Conservation (phyloP, 176 grass and related monocot genomes). For the Oryza meyeriana region DNA sequence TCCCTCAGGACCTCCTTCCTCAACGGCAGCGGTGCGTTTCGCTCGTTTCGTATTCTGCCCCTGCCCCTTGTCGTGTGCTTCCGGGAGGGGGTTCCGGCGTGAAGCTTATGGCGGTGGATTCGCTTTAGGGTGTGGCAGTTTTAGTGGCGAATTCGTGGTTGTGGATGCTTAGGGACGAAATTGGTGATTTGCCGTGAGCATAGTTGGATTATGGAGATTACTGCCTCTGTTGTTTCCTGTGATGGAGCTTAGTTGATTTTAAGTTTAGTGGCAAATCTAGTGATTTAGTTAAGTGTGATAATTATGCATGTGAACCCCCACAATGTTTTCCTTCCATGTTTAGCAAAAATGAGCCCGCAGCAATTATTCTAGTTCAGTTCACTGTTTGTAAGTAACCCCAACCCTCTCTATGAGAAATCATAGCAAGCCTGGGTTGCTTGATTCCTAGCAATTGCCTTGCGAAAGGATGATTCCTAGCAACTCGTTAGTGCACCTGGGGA, state of each 20-base stretch:
- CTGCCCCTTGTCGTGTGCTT: background rate
- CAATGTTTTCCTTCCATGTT: background rate
- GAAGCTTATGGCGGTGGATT: background rate
- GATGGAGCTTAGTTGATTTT: background rate
- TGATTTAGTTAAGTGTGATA: background rate
- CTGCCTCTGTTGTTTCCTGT: background rate
- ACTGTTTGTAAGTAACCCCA: background rate
- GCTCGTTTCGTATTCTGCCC: background rate
- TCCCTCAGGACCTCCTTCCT: slow-evolving; percentile 42
- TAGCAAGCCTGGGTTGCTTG: background rate
- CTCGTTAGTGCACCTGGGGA: background rate
- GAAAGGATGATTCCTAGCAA: background rate
- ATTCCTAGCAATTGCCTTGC: background rate
- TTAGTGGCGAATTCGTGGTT: background rate
- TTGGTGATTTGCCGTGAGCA: background rate
- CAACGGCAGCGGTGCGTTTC: slow-evolving; percentile 36
- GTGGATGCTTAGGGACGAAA: background rate
- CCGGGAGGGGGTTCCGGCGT: background rate
- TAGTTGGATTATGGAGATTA: background rate
- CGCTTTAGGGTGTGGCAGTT: background rate
- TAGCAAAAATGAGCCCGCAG: background rate
- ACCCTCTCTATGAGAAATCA: background rate
- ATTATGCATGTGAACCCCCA: background rate
- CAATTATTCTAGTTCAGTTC: background rate
- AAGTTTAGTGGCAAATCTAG: background rate